Base-by-base conservation (phyloP, 345 rosid genomes). In the Euphorbia lathyris region DNA sequence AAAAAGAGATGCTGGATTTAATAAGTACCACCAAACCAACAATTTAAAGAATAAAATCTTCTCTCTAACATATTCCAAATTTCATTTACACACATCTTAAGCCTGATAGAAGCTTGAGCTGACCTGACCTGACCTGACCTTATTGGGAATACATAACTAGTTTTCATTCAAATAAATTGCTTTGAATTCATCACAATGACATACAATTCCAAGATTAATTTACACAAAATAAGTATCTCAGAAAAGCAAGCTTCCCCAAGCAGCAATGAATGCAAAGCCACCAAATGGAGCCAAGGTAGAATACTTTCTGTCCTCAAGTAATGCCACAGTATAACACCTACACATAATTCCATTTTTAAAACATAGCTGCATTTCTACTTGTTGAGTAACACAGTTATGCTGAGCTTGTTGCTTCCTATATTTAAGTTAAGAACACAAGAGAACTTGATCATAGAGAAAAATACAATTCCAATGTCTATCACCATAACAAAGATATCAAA, bases 271-370 rank as follows among this genome's bases (percentile, higher is more conserved):
- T 12, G 96, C 96, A 70, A 92, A 85, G 47, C 97, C 97, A 29
- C 99, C 97, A 67, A 90, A 81, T 34, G 99, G 97, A 71, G 97
- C 97, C 64, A 90, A 63, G 19, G 70, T 78, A n/a, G 97, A 80
- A 79, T 81, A 95, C 72, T 85, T 84, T 69, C 92, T 81, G 83
- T 95, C 93, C 83, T 95, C 99, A 7, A 84, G 85, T 55, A 85
- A 73, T 30, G 97, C 97, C 11, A 84, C 97, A 20, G 91, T 79
- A 73, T 90, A 95, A 73, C 97, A 95, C 88, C 99, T 95, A 58
- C 82, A 78, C 5, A n/a, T n/a, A 22, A 61, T 53, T 20, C 68
- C 63, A 43, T n/a, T n/a, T 26, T 42, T 7, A 51, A 32, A 45
- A 57, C 42, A 61, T 14, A 9, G 11, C 26, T 52, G 42, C 13